These are phyloP conservation scores for Rhodotorula kratochvilovae DNA, from an alignment of 768 basidiomycete genomes.

Conservation along the genomic window DNA sequence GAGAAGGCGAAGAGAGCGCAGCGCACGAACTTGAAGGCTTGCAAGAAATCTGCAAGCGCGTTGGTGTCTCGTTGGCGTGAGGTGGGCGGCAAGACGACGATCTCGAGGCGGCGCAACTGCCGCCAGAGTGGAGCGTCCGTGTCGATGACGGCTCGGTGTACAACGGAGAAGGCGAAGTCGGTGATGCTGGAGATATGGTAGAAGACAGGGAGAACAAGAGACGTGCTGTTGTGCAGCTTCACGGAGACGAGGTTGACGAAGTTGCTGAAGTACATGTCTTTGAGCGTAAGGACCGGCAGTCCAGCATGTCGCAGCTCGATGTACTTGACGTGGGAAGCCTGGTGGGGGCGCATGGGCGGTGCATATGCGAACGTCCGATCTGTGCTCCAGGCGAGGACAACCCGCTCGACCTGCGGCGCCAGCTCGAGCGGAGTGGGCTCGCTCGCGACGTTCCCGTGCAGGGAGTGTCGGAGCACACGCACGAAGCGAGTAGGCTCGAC, in stretches of 20 bases:
- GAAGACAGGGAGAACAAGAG: not conserved
- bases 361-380: no score
- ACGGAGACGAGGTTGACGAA: not conserved
- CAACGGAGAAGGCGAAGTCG: not conserved
- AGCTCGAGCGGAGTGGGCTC: not conserved
- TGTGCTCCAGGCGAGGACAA: not conserved
- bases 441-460: no score
- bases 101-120: not conserved
- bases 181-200: not conserved
- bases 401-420: no score
- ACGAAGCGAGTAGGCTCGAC: not conserved
- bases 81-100: not conserved
- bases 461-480: no score
- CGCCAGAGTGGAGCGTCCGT: not conserved
- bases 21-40: not conserved
- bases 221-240: not conserved
- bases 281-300: no score
- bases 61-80: not conserved
- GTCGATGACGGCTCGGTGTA: rapidly evolving
- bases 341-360: no score
- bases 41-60: not conserved
- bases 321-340: not conserved
- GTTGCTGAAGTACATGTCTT: not conserved
- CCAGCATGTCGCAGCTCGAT: not conserved
- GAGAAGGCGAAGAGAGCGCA: no score